Conservation (phyloP, 768 basidiomycete genomes). For the Botryobasidium botryosum region DNA sequence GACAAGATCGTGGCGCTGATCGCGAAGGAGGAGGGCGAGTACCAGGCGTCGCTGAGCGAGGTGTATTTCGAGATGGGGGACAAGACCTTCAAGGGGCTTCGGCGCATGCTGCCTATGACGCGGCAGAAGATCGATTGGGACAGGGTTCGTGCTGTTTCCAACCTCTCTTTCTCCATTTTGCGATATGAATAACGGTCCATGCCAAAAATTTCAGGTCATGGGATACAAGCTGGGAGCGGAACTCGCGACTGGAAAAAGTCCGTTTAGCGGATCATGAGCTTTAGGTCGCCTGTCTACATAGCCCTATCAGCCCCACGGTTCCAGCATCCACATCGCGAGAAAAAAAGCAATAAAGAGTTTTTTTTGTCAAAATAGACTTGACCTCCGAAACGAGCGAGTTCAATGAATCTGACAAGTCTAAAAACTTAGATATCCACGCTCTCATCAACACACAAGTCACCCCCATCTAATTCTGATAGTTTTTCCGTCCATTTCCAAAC, state of each 20-base stretch:
- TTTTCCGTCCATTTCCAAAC: slow-evolving; percentile 43
- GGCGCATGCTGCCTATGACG: slow-evolving; percentile 82
- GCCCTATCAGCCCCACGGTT: no score
- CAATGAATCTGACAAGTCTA: no score
- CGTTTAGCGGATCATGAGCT: no score
- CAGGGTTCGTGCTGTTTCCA: slow-evolving; percentile 33
- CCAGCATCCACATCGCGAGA: no score
- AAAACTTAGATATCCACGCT: neutral
- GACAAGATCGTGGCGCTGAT: slow-evolving; percentile 67
- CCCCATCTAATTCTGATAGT: neutral
- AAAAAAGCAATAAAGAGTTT: no score
- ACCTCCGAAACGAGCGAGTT: no score
- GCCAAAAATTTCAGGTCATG: slow-evolving; percentile 24
- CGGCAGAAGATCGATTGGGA: slow-evolving; percentile 95
- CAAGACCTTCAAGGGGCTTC: slow-evolving; percentile 80
- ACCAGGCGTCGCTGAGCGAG: slow-evolving; percentile 64
- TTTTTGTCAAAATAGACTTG: no score
- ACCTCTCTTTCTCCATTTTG: slow-evolving; percentile 3
- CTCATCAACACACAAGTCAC: neutral
- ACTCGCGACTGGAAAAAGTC: slow-evolving; percentile 47
- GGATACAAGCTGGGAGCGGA: slow-evolving; percentile 66
- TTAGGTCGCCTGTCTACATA: no score
- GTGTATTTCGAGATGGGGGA: slow-evolving; percentile 83
- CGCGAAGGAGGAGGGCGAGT: slow-evolving; percentile 59
- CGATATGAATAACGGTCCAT: neutral